Base-by-base conservation (phyloP, 768 basidiomycete species). In the Mycena crocata region DNA sequence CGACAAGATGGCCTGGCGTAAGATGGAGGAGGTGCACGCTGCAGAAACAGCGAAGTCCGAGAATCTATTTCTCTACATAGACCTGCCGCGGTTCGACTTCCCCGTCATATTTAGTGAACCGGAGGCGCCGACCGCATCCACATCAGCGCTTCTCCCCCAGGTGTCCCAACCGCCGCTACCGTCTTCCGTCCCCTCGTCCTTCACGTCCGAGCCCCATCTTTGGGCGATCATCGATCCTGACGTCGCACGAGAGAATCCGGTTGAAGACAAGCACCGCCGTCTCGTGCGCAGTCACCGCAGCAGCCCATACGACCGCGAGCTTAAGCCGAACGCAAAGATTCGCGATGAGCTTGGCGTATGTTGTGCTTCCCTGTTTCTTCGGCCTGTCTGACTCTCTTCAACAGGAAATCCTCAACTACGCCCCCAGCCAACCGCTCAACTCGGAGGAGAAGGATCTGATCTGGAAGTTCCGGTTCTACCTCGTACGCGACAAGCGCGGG, bases 401-500 rank as follows among this genome's bases (percentile, higher is more conserved):
- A 0, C 68, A 98, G 96, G 89, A 90, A 67, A 95, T 99, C 51
- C 87, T 99, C 55, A 90, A 90, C 55, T 95, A 98, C 70, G 91
- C 96, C 0, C 98, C 98, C 0, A 96, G 93, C 64, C 93, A 92
- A 64, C 85, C 87, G 13, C 83, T 99, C 10, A 93, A 89, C 5
- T 90, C 95, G 0, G 93, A 96, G 73, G 97, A 99, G 80, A 98
- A 97, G 75, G 97, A 99, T 71, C 82, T 96, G 44, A 90, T 99
- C 40, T 99, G 98, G 98, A 96, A 97, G 77, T 99, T 97, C 85
- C 89, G 98, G n/a, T 99, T 98, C 81, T 99, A 98, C 71, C 89
- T 99, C 14, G 89, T 91, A 3, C 84, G 95, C 35, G 94, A 96
- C 77, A 96, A 95, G 79, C 90, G 93, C 13, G 96, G 96, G 2